A percentile compares a stretch with the other conserved stretches of the same genome.
Conservation (phyloP, 2,329 filamentous ascomycete genomes). For the Penicillium nordicum region DNA sequence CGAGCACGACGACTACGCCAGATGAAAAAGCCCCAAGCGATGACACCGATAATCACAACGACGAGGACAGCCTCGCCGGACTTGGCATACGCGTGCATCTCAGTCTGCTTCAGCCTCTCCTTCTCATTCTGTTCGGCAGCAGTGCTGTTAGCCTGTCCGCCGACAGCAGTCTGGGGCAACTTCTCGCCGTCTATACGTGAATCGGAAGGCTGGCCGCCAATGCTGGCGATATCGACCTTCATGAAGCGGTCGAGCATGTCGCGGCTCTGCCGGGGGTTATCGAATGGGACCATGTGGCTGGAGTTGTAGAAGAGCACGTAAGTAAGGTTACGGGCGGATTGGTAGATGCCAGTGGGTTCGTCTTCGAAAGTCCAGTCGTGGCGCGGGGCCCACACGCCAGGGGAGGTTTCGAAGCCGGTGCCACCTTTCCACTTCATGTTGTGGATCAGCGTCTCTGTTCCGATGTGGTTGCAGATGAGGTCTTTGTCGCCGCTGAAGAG, state of each 20-base stretch:
- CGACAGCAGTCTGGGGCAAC: conserved; percentile 71
- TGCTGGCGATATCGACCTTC: conserved; percentile 82
- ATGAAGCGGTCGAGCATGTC: conserved; percentile 99
- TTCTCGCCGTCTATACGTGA: conserved; percentile 83
- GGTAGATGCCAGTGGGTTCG: conserved; percentile 83
- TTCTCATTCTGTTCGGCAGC: conserved; percentile 64
- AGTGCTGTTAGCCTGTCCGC: conserved; percentile 67
- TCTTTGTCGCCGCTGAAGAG: conserved; percentile 94
- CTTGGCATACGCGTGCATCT: conserved; percentile 84
- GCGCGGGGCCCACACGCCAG: conserved; percentile 86
- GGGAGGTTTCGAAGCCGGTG: conserved; percentile 82
- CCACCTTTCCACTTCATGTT: conserved; percentile 90
- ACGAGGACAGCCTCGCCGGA: conserved; percentile 83
- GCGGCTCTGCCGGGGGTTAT: conserved; percentile 77
- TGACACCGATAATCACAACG: conserved; percentile 71
- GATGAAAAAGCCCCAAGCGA: conserved; percentile 69
- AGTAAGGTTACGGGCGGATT: conserved; percentile 89
- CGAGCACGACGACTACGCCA: conserved; percentile 54
- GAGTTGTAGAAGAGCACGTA: conserved; percentile 95
- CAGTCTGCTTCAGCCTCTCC: conserved; percentile 74
- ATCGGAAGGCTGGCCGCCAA: conserved; percentile 76
- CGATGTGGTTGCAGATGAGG: conserved; percentile 94
- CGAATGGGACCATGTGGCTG: conserved; percentile 97
- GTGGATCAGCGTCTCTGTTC: conserved; percentile 85
- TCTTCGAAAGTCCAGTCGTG: conserved; percentile 93